Conservation (phyloP, 2,329 filamentous ascomycete species). For the Microcyclospora pomicola region DNA sequence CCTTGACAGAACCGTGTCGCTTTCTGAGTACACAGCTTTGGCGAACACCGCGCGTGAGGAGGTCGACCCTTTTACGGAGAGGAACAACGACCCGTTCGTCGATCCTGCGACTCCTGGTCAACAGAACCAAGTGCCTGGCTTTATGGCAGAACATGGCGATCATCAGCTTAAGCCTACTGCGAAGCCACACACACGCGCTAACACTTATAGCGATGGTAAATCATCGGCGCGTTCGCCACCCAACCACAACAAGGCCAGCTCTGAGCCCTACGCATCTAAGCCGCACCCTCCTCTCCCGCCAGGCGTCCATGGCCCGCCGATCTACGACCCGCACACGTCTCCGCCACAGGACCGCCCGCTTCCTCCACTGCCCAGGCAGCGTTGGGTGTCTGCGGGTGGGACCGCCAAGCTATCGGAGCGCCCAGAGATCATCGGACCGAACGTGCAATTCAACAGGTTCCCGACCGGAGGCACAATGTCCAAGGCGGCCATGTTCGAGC, state of each 20-base stretch:
- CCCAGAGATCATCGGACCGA: constrained; percentile 9
- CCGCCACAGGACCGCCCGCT: constrained; percentile 1
- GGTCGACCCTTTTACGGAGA: too few relatives aligned
- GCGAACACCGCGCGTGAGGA: too few relatives aligned
- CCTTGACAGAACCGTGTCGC: too few relatives aligned
- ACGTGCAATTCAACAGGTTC: neutral
- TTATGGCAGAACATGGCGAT: too few relatives aligned
- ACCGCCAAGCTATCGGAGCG: constrained; percentile 12
- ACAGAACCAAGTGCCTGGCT: too few relatives aligned
- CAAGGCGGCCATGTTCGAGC: constrained; percentile 6
- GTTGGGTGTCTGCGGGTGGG: constrained; percentile 18
- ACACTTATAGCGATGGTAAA: too few relatives aligned
- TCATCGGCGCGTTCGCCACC: constrained; percentile 1
- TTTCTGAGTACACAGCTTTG: too few relatives aligned
- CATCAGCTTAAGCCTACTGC: too few relatives aligned
- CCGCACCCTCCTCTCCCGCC: neutral
- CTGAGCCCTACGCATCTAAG: neutral
- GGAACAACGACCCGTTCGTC: too few relatives aligned
- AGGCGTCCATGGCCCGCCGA: too few relatives aligned
- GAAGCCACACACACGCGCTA: too few relatives aligned
- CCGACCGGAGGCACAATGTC: constrained; percentile 1
- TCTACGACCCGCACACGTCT: constrained; percentile 1
- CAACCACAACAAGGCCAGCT: neutral
- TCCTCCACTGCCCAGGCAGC: constrained; percentile 8
- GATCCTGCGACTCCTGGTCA: too few relatives aligned